Evolutionary conservation across 306 rosid species (phyloP), one percentile per base, ranked within the genome.

Genomic region (Ormosia emarginata): DNA sequence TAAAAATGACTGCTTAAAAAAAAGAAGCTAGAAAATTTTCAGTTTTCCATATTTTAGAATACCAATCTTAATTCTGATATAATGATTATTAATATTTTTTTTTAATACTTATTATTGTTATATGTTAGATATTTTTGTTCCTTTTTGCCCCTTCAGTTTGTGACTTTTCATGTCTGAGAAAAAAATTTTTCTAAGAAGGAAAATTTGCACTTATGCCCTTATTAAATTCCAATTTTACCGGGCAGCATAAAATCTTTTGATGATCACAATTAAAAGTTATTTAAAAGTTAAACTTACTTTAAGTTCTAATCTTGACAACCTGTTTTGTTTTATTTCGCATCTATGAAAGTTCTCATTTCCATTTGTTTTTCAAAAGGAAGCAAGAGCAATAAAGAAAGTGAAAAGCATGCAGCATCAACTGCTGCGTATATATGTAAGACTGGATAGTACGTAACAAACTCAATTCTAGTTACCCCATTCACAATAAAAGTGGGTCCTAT

Each of bases 191-290:
- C 97, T 81, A 88, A 84, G 84, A 94, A 89, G 91, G 98, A 92
- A 87, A 52, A 55, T 94, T 94, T 86, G 97, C 98, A 77, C 95
- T 94, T 67, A 91, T 81, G 95, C 97, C 29, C 95, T 94, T 40
- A 94, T 94, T 97, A 94, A 90, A 92, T 94, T 80, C 98, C 98
- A n/a, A 58, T 81, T 63, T 97, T 94, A 84, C 88, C 88, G 86
- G 55, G 89, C 92, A 82, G 85, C 90, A 72, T 92, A 82, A 84
- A 86, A 58, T 41, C 82, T 87, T n/a, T n/a, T 24, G 24, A 24
- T 24, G 24, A 1, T 24, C 24, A 24, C 24, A 24, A 24, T 24
- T 24, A 24, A 24, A 24, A 24, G 24, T 24, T 24, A 24, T 24
- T 24, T 24, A 24, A 24, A 24, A 24, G 24, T 24, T 24, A 24